A percentile compares a stretch with the other conserved stretches of the same genome.
Evolutionary conservation across 306 rosid species (phyloP).

Genomic region (Quercus agrifolia): DNA sequence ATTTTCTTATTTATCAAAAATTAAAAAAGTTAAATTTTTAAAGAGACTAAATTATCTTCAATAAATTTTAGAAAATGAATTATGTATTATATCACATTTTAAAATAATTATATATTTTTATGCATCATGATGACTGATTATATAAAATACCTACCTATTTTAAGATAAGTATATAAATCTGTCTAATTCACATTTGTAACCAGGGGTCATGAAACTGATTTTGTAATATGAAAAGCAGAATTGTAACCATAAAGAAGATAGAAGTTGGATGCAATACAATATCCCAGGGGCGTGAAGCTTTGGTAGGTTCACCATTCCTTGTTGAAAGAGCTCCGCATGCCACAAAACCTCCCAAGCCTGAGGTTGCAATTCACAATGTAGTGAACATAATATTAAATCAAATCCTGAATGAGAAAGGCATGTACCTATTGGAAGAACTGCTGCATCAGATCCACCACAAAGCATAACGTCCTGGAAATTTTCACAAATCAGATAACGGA

Average conservation of each 20-base stretch:
- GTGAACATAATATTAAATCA: conserved; percentile 4
- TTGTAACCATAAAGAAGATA: conserved; percentile 4
- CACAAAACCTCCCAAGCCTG: conserved; percentile 96
- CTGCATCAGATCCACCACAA: conserved; percentile 93
- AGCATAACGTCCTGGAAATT: conserved; percentile 74
- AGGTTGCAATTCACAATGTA: conserved; percentile 2
- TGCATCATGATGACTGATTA: rapidly evolving
- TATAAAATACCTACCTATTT: too few relatives aligned
- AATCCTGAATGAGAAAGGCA: conserved; percentile 6
- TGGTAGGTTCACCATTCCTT: conserved; percentile 74
- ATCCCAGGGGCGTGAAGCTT: conserved; percentile 99
- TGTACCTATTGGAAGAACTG: conserved; percentile 76
- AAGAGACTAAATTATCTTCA: too few relatives aligned
- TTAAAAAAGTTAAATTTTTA: too few relatives aligned
- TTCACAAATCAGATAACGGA: not conserved
- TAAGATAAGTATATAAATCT: not conserved
- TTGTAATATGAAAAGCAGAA: not conserved
- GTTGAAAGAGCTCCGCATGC: conserved; percentile 93
- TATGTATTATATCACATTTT: too few relatives aligned
- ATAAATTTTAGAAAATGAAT: too few relatives aligned
- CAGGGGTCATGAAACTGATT: not conserved
- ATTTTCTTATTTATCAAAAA: too few relatives aligned
- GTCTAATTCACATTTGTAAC: not conserved
- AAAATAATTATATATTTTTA: too few relatives aligned
- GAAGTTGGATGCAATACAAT: conserved; percentile 36